A percentile compares a stretch with the other conserved stretches of the same genome.
These are phyloP conservation scores for Kazachstania psychrophila DNA, from an alignment of 805 yeast species.

Conservation along the genomic window DNA sequence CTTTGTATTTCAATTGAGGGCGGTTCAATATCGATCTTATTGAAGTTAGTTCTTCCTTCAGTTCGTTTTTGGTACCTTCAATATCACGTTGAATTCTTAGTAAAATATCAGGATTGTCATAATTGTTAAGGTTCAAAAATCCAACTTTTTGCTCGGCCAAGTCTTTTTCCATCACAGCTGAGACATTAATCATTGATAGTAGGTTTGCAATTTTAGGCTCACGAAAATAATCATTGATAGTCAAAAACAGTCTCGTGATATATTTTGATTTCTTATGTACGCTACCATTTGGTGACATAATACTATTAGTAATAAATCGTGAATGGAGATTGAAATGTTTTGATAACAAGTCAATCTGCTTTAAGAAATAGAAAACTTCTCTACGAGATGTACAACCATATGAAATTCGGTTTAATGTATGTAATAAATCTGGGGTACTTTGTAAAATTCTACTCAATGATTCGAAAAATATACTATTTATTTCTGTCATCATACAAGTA, in stretches of 20 bases:
- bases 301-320: conserved; percentile 22
- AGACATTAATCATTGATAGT: conserved; percentile 42
- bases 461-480: conserved; percentile 34
- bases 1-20: conserved; percentile 49
- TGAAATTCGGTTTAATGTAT: conserved; percentile 47
- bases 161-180: conserved; percentile 44
- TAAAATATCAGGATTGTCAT: conserved; percentile 36
- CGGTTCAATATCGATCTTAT: conserved; percentile 42
- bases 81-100: conserved; percentile 33
- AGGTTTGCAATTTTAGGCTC: conserved; percentile 30
- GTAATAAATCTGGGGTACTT: conserved; percentile 47
- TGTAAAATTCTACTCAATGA: conserved; percentile 29
- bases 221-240: conserved; percentile 30
- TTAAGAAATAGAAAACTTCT: conserved; percentile 49
- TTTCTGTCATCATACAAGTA: conserved; percentile 34
- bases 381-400: conserved; percentile 50
- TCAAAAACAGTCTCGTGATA: conserved; percentile 33
- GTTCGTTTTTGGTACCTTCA: conserved; percentile 34
- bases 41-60: conserved; percentile 44
- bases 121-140: conserved; percentile 34
- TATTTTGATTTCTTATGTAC: conserved; percentile 23
- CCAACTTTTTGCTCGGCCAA: conserved; percentile 36
- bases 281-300: conserved; percentile 14
- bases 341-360: conserved; percentile 34
- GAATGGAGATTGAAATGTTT: conserved; percentile 26